Conservation (phyloP, 805 yeast genomes). For the Kluyveromyces starmeri region DNA sequence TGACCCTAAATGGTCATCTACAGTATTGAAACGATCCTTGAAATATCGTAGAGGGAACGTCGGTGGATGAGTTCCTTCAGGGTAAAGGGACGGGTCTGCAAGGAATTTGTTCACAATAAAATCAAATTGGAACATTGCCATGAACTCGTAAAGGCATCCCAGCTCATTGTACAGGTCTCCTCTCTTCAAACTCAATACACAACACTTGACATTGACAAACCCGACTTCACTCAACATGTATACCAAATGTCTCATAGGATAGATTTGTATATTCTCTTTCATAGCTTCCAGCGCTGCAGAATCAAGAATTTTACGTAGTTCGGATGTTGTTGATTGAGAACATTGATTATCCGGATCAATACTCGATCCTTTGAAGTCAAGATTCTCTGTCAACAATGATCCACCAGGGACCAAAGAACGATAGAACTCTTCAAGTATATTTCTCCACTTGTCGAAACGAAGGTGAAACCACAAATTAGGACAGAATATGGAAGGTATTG, state of each 20-base stretch:
- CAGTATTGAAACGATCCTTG: constrained; percentile 21
- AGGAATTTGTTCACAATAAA: constrained; percentile 12
- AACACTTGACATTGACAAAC: constrained; percentile 21
- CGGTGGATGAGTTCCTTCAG: constrained; percentile 15
- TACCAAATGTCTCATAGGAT: constrained; percentile 22
- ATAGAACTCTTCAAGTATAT: constrained; percentile 19
- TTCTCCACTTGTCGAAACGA: constrained; percentile 22
- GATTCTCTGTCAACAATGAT: constrained; percentile 15
- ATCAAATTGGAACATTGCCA: constrained; percentile 15
- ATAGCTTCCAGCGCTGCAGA: constrained; percentile 20
- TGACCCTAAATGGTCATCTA: constrained; percentile 23
- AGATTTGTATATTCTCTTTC: constrained; percentile 20
- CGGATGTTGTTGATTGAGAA: constrained; percentile 13
- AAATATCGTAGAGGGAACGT: constrained; percentile 19
- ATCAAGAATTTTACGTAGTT: constrained; percentile 18
- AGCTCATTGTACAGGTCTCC: constrained; percentile 24
- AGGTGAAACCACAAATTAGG: constrained; percentile 24
- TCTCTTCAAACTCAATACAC: constrained; percentile 19
- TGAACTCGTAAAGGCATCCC: constrained; percentile 25
- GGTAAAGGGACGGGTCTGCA: constrained; percentile 10
- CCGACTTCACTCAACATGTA: constrained; percentile 22
- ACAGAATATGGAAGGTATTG: constrained; percentile 21
- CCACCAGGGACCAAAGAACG: constrained; percentile 27
- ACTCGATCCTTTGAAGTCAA: constrained; percentile 14
- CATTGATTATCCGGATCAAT: constrained; percentile 12